These are phyloP conservation scores for Rhizopogon salebrosus DNA, from an alignment of 768 basidiomycete species.

Conservation along the genomic window DNA sequence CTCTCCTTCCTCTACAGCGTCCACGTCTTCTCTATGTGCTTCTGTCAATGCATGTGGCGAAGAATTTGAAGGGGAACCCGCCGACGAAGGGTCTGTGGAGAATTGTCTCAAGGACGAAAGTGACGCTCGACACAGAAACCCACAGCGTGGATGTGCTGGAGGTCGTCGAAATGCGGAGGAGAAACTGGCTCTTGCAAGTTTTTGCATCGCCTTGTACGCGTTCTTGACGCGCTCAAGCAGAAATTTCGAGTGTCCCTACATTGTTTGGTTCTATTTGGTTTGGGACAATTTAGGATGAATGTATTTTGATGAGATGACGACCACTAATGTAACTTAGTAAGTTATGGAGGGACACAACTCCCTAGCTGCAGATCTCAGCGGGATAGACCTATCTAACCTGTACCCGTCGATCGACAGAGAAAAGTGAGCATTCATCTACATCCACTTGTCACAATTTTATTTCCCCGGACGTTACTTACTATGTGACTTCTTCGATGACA, in stretches of 20 bases:
- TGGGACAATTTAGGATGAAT: slow-evolving; percentile 12
- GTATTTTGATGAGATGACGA: neutral
- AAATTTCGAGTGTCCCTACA: slow-evolving; percentile 9
- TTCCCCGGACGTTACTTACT: neutral
- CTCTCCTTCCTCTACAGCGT: slow-evolving; percentile 3
- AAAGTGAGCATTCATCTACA: slow-evolving; percentile 41
- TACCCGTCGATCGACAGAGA: slow-evolving; percentile 59
- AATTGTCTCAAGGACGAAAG: slow-evolving; percentile 7
- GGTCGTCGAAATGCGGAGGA: slow-evolving; percentile 10
- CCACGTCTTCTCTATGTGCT: neutral
- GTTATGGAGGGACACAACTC: slow-evolving; percentile 27
- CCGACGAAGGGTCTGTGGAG: slow-evolving; percentile 9
- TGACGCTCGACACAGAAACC: neutral
- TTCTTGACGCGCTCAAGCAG: neutral
- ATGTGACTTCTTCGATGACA: slow-evolving; percentile 2
- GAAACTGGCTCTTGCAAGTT: slow-evolving; percentile 12
- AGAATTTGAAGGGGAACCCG: neutral
- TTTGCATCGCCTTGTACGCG: slow-evolving; percentile 19
- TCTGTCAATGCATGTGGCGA: neutral
- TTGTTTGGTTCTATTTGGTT: slow-evolving; percentile 14
- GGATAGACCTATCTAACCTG: slow-evolving; percentile 48
- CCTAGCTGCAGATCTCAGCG: slow-evolving; percentile 38
- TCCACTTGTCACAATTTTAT: neutral
- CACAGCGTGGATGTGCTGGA: slow-evolving; percentile 2
- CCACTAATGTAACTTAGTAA: no score